Conservation (phyloP, 768 basidiomycete species). For the Tulasnella sp. region DNA sequence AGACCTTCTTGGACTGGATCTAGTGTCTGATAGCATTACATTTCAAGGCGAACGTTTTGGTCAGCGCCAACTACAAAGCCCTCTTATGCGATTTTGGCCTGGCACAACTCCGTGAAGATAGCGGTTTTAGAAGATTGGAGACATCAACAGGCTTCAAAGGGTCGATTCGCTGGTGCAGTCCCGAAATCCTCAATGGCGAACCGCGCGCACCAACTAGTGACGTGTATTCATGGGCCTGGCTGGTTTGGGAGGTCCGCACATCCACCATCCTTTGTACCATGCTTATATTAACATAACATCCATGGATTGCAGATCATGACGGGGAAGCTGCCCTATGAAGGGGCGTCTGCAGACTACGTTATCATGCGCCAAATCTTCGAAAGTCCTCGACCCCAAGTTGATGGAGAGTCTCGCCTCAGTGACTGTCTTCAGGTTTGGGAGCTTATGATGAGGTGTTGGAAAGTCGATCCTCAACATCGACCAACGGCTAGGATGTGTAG, state of each 20-base stretch:
- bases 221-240: not conserved
- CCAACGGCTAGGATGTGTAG: not conserved
- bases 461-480: not conserved
- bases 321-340: not conserved
- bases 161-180: not conserved
- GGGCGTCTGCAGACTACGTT: not conserved
- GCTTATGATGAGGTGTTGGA: not conserved
- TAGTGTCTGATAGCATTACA: not conserved
- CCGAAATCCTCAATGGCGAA: not conserved
- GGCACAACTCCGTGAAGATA: not conserved
- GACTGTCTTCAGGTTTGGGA: not conserved
- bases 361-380: not conserved
- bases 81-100: not conserved
- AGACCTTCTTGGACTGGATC: not conserved
- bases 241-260: not conserved
- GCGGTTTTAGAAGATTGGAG: not conserved
- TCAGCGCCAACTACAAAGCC: not conserved
- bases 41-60: not conserved
- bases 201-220: not conserved
- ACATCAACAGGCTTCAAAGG: conserved; percentile 1
- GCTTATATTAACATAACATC: not conserved
- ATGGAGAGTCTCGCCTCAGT: not conserved
- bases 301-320: not conserved
- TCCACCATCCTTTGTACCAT: not conserved
- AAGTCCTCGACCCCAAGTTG: not conserved